Conservation (phyloP, 2,329 filamentous ascomycete species). For the Xylariaceae sp. region DNA sequence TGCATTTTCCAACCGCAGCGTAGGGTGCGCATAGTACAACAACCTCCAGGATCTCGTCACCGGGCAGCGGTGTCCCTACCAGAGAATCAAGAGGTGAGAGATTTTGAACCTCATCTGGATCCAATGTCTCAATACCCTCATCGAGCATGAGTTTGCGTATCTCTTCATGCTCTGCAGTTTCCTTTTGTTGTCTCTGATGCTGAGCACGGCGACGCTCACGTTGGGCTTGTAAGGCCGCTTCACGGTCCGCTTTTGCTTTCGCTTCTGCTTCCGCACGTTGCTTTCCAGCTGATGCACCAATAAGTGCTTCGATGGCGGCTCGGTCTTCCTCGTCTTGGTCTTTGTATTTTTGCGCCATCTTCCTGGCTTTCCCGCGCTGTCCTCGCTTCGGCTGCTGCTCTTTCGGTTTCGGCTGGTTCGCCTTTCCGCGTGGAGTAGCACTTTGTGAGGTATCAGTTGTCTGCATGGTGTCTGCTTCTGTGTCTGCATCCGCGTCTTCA, state of each 20-base stretch:
- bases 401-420: conserved; percentile 39
- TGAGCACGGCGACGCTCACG: conserved; percentile 75
- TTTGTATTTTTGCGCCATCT: conserved; percentile 83
- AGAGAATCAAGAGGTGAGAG: conserved; percentile 62
- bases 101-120: conserved; percentile 55
- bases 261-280: conserved; percentile 67
- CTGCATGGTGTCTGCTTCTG: conserved; percentile 22
- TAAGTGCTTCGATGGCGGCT: conserved; percentile 73
- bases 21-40: conserved; percentile 64
- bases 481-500: conserved; percentile 26
- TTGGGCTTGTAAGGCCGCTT: conserved; percentile 68
- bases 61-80: conserved; percentile 71
- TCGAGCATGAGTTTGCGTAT: conserved; percentile 57
- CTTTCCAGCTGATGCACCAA: conserved; percentile 69
- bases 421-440: conserved; percentile 15
- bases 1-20: conserved; percentile 63
- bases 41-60: conserved; percentile 74
- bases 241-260: conserved; percentile 61
- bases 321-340: conserved; percentile 94
- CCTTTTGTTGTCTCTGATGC: conserved; percentile 71
- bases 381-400: conserved; percentile 58
- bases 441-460: conserved; percentile 32
- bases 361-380: conserved; percentile 79
- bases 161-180: conserved; percentile 74
- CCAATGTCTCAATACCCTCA: conserved; percentile 55